Evolutionary conservation across 345 rosid species (phyloP), one percentile per base, ranked within the genome.

Genomic region (Nephelium lappaceum): DNA sequence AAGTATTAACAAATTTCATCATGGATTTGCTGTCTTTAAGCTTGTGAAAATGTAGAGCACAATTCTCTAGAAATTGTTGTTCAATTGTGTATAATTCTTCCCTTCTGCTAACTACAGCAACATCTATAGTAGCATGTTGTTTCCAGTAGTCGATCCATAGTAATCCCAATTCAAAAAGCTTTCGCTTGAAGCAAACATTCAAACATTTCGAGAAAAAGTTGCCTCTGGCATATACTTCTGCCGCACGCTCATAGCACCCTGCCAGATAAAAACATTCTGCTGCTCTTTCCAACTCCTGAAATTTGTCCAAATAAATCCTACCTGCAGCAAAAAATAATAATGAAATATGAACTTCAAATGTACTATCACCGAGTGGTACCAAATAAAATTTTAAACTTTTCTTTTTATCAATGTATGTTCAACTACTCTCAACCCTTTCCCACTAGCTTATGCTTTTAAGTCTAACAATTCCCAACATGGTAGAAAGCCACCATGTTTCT

Each of bases 231-330:
- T 83, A 88, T 7, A 77, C 84, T 60, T 86, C 83, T 8, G 88
- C 89, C 64, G 87, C 89, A 62, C 23, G 58, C 55, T 36, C 53
- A 74, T 82, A 85, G 36, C 70, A 6, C 63, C 82, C 74, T 23
- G 87, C 87, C 15, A 58, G 84, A 76, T n/a, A 36, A 69, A 88
- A 85, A 72, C 91, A 85, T 15, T 85, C 87, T 45, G 88, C 91
- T 11, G 89, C 91, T 77, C 71, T 85, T 72, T 80, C 82, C 43
- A 77, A 27, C 19, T 79, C 79, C 58, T 85, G 86, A 75, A 87
- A 85, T 78, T 66, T 76, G 70, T 84, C 84, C 84, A 83, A 45
- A 76, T 82, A 88, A 24, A 85, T 79, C 42, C 66, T 73, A 38
- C 88, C 91, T 88, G 81, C 69, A 70, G 45, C 15, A 18, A 45